A percentile compares a stretch with the other conserved stretches of the same genome.
Conservation (phyloP, 495 filamentous ascomycete genomes). For the Neurospora sp. region DNA sequence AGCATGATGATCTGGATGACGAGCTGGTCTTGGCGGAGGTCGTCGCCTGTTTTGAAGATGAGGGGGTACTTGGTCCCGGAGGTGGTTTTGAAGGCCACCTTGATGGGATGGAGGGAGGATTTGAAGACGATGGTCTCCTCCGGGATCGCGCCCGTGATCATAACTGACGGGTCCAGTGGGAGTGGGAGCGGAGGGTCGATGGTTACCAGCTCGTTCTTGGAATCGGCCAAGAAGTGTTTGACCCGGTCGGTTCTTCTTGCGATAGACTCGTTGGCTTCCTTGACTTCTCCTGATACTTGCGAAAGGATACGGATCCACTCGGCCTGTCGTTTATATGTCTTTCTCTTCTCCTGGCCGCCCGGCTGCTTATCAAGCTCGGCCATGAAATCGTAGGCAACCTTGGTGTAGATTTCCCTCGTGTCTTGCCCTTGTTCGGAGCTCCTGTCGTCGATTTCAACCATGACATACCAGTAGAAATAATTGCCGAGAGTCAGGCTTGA, state of each 20-base stretch:
- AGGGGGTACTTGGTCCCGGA: slow-evolving; percentile 73
- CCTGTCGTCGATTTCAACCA: slow-evolving; percentile 85
- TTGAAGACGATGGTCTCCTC: slow-evolving; percentile 92
- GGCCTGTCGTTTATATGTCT: slow-evolving; percentile 72
- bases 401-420: slow-evolving; percentile 75
- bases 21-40: slow-evolving; percentile 92
- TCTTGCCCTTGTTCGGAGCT: slow-evolving; percentile 57
- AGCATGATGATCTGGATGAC: slow-evolving; percentile 97
- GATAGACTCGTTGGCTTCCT: slow-evolving; percentile 66
- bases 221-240: slow-evolving; percentile 73
- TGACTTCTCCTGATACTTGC: slow-evolving; percentile 83
- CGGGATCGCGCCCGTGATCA: slow-evolving; percentile 66
- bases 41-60: slow-evolving; percentile 95
- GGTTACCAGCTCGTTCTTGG: slow-evolving; percentile 71
- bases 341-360: slow-evolving; percentile 58
- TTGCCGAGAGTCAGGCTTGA: slow-evolving; percentile 85
- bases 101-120: slow-evolving; percentile 80
- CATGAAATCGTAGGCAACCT: slow-evolving; percentile 95
- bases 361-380: slow-evolving; percentile 54
- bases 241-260: slow-evolving; percentile 69
- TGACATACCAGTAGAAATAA: slow-evolving; percentile 95
- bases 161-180: slow-evolving; percentile 75
- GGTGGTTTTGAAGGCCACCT: slow-evolving; percentile 78
- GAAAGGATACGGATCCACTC: slow-evolving; percentile 80
- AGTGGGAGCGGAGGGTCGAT: slow-evolving; percentile 85